A percentile compares a stretch with the other conserved stretches of the same genome.
Evolutionary conservation across 2,329 filamentous ascomycete genomes (phyloP).

Genomic region (Cladorrhinum sp.): DNA sequence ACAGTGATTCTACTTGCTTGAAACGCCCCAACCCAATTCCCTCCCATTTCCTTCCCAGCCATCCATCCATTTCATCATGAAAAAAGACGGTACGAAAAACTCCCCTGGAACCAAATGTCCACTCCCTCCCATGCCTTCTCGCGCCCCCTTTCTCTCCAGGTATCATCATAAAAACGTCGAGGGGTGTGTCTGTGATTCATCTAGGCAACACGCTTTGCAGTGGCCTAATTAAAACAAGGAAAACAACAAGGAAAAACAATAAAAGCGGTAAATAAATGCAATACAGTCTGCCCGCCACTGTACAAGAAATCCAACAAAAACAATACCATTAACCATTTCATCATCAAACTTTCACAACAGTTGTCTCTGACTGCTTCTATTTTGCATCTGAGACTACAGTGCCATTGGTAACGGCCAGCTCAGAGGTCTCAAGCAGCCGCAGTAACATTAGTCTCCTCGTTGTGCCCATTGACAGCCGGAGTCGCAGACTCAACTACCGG

Average conservation of each 20-base stretch:
- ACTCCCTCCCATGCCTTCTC: conserved; percentile 17
- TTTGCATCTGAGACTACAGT: not conserved
- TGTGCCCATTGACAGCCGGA: conserved; percentile 3
- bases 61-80: not conserved
- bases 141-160: conserved; percentile 21
- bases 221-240: not conserved
- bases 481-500: conserved; percentile 11
- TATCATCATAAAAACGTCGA: conserved; percentile 24
- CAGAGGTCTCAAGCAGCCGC: not conserved
- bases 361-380: conserved; percentile 4
- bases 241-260: conserved; percentile 6
- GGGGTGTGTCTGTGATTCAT: conserved; percentile 12
- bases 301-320: not conserved
- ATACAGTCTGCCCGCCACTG: not conserved
- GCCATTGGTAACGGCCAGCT: conserved; percentile 2
- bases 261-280: conserved; percentile 17
- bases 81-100: conserved; percentile 10
- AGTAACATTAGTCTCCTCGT: conserved; percentile 14
- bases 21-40: too few species aligned
- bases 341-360: not conserved
- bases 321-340: not conserved
- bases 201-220: conserved; percentile 16
- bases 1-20: not conserved
- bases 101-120: conserved; percentile 13
- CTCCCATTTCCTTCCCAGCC: not conserved